Evolutionary conservation across 2,329 filamentous ascomycete species (phyloP).

Genomic region (Conoideocrella luteorostrata): DNA sequence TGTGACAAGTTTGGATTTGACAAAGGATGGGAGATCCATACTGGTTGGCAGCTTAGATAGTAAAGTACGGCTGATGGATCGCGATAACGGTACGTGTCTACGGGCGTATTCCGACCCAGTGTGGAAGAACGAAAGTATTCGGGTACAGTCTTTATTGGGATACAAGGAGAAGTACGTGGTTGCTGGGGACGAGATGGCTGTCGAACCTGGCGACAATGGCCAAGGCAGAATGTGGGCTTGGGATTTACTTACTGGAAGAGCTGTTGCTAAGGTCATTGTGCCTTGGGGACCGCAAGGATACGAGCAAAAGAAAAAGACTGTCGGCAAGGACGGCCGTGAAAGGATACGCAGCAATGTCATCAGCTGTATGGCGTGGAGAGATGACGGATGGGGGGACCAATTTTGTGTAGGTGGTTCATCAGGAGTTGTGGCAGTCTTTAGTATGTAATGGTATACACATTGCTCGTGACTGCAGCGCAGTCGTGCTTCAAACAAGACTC

Average conservation of each 20-base stretch:
- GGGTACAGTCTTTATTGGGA: conserved; percentile 72
- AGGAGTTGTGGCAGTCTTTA: conserved; percentile 59
- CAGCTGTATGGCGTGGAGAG: conserved; percentile 57
- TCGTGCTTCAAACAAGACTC: not conserved
- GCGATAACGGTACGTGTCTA: conserved; percentile 64
- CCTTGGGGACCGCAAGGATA: conserved; percentile 49
- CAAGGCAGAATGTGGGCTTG: conserved; percentile 69
- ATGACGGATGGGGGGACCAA: conserved; percentile 56
- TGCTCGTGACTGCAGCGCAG: not conserved
- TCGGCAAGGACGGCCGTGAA: conserved; percentile 55
- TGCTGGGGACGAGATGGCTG: conserved; percentile 65
- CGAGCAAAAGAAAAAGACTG: conserved; percentile 42
- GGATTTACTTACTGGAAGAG: conserved; percentile 72
- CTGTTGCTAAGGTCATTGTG: conserved; percentile 55
- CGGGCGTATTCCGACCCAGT: conserved; percentile 58
- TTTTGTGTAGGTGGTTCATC: conserved; percentile 61
- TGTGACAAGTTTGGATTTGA: conserved; percentile 70
- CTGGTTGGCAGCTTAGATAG: conserved; percentile 72
- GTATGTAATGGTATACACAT: conserved; percentile 25
- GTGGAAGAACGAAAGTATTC: conserved; percentile 60
- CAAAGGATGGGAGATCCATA: conserved; percentile 66
- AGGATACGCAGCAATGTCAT: conserved; percentile 54
- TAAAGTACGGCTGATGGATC: conserved; percentile 74
- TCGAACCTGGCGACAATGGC: conserved; percentile 19
- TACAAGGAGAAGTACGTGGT: conserved; percentile 71